phyloP scores from a whole-genome alignment of 2,329 filamentous ascomycete species.

The Monosporascus sp. region DNA sequence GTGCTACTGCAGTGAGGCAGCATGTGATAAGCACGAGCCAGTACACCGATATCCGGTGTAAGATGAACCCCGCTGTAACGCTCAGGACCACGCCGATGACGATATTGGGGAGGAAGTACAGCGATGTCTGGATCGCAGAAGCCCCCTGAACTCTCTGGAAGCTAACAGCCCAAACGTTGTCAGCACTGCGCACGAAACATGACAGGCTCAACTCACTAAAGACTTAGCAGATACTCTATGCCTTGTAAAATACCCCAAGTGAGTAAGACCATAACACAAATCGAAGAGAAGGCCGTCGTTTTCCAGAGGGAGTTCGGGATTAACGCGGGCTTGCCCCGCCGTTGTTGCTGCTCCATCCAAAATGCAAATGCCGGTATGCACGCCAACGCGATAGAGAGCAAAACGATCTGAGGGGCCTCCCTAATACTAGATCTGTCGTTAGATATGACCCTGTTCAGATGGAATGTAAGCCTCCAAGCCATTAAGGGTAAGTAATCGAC shows the following conservation, averaged over 20 bases:
- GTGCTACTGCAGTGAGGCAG: background rate
- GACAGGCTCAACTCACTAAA: too few species aligned
- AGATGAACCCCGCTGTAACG: too few species aligned
- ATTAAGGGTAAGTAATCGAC: too few species aligned
- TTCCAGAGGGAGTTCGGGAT: constrained; percentile 60
- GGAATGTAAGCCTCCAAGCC: too few species aligned
- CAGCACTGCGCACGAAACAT: too few species aligned
- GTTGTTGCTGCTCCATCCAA: constrained; percentile 49
- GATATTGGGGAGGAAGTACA: too few species aligned
- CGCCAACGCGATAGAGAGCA: constrained; percentile 38
- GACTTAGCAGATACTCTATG: background rate
- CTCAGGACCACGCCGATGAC: too few species aligned
- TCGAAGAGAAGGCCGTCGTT: constrained; percentile 49
- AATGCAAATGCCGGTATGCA: constrained; percentile 44
- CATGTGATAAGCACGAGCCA: background rate
- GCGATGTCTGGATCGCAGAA: too few species aligned
- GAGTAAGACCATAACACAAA: constrained; percentile 46
- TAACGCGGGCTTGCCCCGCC: constrained; percentile 42
- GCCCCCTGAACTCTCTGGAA: too few species aligned
- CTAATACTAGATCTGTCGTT: too few species aligned
- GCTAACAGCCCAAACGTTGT: too few species aligned
- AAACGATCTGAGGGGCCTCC: constrained; percentile 26
- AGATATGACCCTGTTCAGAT: too few species aligned
- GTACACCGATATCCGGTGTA: background rate
- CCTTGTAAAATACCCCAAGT: constrained; percentile 38